Conservation (phyloP, 2,329 filamentous ascomycete species). For the Penicillium frequentans region DNA sequence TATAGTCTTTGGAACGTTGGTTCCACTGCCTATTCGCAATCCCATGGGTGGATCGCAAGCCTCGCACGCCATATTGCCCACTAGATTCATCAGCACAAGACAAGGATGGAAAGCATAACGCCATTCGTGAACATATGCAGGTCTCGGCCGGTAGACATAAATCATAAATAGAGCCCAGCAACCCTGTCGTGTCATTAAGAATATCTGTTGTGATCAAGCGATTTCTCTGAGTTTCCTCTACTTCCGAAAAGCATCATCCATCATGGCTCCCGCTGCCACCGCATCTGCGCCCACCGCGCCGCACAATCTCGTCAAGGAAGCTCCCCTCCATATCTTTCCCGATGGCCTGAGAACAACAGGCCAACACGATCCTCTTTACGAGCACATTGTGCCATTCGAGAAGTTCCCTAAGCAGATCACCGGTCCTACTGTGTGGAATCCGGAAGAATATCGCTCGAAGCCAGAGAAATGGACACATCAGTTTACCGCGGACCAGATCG, state of each 20-base stretch:
- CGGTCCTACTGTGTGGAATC: constrained; percentile 71
- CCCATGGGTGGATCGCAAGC: not conserved
- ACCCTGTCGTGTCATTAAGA: not conserved
- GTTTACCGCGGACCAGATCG: constrained; percentile 66
- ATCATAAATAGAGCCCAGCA: constrained; percentile 16
- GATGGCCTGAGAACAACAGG: constrained; percentile 69
- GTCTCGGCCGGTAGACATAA: constrained; percentile 9
- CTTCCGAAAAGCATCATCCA: not conserved
- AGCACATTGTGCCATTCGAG: constrained; percentile 64
- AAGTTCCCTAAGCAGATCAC: constrained; percentile 70
- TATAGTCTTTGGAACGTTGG: not conserved
- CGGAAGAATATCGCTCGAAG: constrained; percentile 61
- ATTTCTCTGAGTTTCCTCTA: not conserved
- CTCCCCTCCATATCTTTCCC: constrained; percentile 56
- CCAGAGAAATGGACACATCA: constrained; percentile 72
- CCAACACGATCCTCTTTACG: constrained; percentile 69
- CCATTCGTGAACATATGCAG: not conserved
- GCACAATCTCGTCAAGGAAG: constrained; percentile 38
- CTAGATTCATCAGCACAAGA: constrained; percentile 23
- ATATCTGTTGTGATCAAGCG: not conserved
- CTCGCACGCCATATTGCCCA: constrained; percentile 33
- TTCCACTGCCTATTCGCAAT: not conserved
- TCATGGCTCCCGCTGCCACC: constrained; percentile 44
- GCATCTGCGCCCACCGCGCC: constrained; percentile 36
- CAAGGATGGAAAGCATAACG: not conserved